A percentile compares a stretch with the other conserved stretches of the same genome.
Conservation (phyloP, 305 asterid species). For the Euphrasia arctica region DNA sequence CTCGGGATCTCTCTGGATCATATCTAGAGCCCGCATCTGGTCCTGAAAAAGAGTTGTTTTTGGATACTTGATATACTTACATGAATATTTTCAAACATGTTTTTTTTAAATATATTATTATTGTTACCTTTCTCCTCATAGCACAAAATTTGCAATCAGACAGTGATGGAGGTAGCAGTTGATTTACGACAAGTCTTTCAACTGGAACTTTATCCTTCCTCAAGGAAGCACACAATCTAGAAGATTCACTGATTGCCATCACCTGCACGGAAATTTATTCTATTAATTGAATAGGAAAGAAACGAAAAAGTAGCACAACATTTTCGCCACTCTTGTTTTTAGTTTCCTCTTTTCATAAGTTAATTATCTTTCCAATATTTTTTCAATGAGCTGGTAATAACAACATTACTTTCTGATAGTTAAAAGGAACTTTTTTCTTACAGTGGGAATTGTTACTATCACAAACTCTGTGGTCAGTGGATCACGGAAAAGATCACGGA, state of each 20-base stretch:
- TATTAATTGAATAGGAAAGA: slow-evolving; percentile 2
- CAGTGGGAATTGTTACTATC: slow-evolving; percentile 49
- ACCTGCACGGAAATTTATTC: slow-evolving; percentile 38
- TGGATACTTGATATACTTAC: neutral
- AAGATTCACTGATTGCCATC: slow-evolving; percentile 83
- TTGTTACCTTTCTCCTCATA: slow-evolving; percentile 67
- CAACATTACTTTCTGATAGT: neutral
- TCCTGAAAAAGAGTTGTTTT: slow-evolving; percentile 38
- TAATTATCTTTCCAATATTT: too few species aligned
- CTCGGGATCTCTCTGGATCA: slow-evolving; percentile 56
- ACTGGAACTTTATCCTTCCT: slow-evolving; percentile 74
- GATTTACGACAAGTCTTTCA: slow-evolving; percentile 67
- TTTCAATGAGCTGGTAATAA: neutral
- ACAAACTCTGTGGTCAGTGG: slow-evolving; percentile 63
- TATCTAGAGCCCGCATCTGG: slow-evolving; percentile 64
- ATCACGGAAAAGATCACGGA: slow-evolving; percentile 67
- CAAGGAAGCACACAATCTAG: slow-evolving; percentile 73
- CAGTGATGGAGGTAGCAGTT: slow-evolving; percentile 64
- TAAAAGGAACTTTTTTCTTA: too few species aligned
- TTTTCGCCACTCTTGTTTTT: neutral
- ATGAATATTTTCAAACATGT: neutral
- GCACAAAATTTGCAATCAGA: slow-evolving; percentile 84
- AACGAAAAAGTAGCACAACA: neutral
- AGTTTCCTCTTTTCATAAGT: neutral
- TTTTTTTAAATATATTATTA: neutral